Evolutionary conservation across 495 filamentous ascomycete genomes (phyloP).

Genomic region (Lasiosphaeria hispida): DNA sequence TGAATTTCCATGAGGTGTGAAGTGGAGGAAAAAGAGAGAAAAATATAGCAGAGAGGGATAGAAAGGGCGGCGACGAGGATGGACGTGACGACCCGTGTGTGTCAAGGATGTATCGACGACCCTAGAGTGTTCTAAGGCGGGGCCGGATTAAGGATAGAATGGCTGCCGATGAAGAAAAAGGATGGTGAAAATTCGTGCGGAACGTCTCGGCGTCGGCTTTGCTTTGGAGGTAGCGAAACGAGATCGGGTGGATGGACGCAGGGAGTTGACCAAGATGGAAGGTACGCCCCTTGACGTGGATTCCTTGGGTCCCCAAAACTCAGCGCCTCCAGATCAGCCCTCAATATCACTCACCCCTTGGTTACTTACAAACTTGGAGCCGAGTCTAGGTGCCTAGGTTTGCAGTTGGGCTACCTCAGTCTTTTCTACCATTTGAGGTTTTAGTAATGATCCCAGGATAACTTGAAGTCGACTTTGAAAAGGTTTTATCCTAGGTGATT

Average conservation of each 20-base stretch:
- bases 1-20: no score
- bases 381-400: background rate
- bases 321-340: background rate
- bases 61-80: background rate
- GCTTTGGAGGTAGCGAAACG: background rate
- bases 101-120: no score
- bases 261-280: background rate
- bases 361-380: background rate
- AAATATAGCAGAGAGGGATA: background rate
- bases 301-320: no score
- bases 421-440: no score
- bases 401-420: no score
- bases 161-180: background rate
- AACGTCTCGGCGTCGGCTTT: background rate
- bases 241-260: background rate
- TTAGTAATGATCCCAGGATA: no score
- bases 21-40: no score
- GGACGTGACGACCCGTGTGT: no score
- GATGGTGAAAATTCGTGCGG: background rate
- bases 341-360: background rate
- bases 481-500: no score
- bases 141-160: background rate
- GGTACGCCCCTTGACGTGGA: background rate
- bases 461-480: no score
- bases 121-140: background rate